phyloP scores from a whole-genome alignment of 257 asterid genomes.

The Fraxinus americana region DNA sequence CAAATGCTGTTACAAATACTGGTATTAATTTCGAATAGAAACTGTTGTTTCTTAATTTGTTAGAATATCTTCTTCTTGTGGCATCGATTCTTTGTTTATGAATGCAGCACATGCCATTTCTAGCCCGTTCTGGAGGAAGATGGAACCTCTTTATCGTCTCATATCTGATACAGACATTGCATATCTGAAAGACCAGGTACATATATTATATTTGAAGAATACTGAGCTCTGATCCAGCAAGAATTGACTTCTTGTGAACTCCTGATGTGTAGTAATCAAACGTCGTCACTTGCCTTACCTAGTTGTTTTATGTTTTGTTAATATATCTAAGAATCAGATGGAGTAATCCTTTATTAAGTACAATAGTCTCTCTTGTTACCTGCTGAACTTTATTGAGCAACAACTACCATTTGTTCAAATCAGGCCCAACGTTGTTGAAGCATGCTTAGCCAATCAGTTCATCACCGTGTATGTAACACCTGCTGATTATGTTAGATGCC shows the following conservation, averaged over 20 bases:
- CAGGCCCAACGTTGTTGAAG: background rate
- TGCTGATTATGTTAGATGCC: background rate
- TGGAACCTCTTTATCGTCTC: constrained; percentile 74
- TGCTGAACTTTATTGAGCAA: background rate
- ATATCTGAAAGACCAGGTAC: constrained; percentile 77
- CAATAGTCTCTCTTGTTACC: background rate
- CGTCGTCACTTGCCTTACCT: constrained; percentile 14
- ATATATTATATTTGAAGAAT: constrained; percentile 23
- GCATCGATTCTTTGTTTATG: constrained; percentile 31
- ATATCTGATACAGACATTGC: constrained; percentile 67
- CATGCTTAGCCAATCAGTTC: background rate
- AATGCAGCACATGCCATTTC: constrained; percentile 75
- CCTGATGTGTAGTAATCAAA: constrained; percentile 7
- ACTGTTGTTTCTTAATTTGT: constrained; percentile 24
- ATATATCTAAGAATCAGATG: background rate
- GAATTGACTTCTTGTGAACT: constrained; percentile 10
- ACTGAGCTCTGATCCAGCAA: constrained; percentile 20
- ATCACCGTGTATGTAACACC: background rate
- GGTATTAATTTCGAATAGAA: constrained; percentile 47
- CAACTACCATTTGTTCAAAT: background rate
- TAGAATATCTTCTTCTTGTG: constrained; percentile 22
- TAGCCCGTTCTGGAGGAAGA: constrained; percentile 80
- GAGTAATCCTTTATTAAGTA: background rate
- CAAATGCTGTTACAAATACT: constrained; percentile 72
- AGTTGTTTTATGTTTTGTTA: background rate